Evolutionary conservation across 129 eudicot species (phyloP).

Genomic region (Arctium minus): DNA sequence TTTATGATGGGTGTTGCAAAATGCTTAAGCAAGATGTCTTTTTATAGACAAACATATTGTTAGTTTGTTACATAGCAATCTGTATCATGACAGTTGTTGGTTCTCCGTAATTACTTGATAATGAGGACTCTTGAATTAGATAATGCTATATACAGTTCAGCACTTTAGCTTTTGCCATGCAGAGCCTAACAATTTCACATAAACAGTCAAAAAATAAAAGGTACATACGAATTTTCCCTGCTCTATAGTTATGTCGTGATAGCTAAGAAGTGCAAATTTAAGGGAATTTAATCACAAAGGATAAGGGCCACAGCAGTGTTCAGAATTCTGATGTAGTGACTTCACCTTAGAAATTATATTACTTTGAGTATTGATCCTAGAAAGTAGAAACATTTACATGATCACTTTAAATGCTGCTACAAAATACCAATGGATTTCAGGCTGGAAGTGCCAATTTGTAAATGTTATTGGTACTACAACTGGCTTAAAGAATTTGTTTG

Average conservation of each 20-base stretch:
- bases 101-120: background rate
- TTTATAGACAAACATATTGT: background rate
- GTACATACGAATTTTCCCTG: background rate
- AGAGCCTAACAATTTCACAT: background rate
- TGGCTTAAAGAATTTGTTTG: background rate
- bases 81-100: background rate
- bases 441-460: background rate
- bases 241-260: background rate
- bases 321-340: background rate
- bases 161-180: background rate
- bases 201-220: background rate
- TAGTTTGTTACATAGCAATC: background rate
- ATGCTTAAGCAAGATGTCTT: slow-evolving; percentile 6
- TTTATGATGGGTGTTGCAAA: slow-evolving; percentile 4
- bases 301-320: background rate
- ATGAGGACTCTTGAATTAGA: slow-evolving; percentile 1
- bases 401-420: background rate
- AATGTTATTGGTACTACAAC: background rate
- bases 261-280: background rate
- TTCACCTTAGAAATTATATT: background rate
- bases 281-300: background rate
- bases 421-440: background rate
- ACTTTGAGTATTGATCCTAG: background rate
- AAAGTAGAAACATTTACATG: background rate
- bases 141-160: background rate